phyloP scores from a whole-genome alignment of 1,284 basidiomycete genomes.

The Vanrija pseudolonga region DNA sequence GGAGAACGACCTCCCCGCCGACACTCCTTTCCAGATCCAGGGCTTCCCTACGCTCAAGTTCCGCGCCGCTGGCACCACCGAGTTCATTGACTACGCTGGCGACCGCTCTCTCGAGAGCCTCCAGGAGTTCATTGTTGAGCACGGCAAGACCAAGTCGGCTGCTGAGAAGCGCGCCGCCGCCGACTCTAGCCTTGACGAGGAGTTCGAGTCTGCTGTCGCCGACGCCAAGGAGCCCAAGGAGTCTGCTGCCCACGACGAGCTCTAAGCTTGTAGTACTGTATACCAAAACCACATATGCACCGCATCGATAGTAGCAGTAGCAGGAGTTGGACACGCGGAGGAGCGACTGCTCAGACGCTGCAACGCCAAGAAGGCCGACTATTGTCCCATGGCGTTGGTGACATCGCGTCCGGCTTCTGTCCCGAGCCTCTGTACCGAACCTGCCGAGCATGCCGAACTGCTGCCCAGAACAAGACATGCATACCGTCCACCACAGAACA shows the following conservation, averaged over 20 bases:
- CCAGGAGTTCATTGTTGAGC: constrained; percentile 75
- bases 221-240: constrained; percentile 7
- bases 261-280: too few relatives aligned
- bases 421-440: too few relatives aligned
- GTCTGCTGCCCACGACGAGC: background rate
- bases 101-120: constrained; percentile 84
- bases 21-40: constrained; percentile 74
- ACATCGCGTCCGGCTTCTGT: too few relatives aligned
- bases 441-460: too few relatives aligned
- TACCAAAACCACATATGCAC: too few relatives aligned
- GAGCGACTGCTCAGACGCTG: too few relatives aligned
- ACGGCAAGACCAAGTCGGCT: constrained; percentile 59
- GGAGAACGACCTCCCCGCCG: constrained; percentile 91
- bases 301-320: too few relatives aligned
- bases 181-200: constrained; percentile 26
- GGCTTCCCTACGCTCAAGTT: constrained; percentile 96
- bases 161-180: constrained; percentile 22
- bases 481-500: too few relatives aligned
- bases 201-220: constrained; percentile 9
- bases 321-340: too few relatives aligned
- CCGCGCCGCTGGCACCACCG: constrained; percentile 78
- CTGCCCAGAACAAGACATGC: too few relatives aligned
- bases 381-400: too few relatives aligned
- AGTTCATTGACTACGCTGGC: constrained; percentile 90
- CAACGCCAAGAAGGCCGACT: too few relatives aligned